Evolutionary conservation across 768 basidiomycete species (phyloP), one percentile per base, ranked within the genome.

Genomic region (Flagelloscypha sp.): DNA sequence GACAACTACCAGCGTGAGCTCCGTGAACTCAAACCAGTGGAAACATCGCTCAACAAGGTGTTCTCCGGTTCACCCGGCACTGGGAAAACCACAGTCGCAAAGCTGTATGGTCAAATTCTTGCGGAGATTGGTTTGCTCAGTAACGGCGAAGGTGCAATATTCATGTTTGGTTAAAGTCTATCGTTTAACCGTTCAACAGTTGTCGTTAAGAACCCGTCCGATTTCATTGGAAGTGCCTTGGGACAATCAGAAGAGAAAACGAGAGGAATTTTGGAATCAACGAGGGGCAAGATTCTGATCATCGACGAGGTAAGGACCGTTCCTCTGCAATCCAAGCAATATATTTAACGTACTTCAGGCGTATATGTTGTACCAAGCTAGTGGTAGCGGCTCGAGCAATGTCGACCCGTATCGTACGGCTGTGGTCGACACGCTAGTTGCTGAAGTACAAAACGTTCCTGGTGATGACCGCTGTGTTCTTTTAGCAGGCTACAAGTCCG

Each of bases 341-440:
- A 0, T 16, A 3, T 34, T 8, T 38, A 31, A 30, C 20, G n/a
- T 13, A 9, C 11, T 20, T 11, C 40, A 82, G 80, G 80, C 80
- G 4, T 84, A 72, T 44, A 78, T 77, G 75, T 56, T 83, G 6
- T 76, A 80, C 41, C 61, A 64, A n/a, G 68, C 68, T 21, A 50
- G 54, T 7, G 54, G 54, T 4, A 17, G 35, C 23, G 58, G 57
- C 15, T 49, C 46, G 8, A 46, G 33, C n/a, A 25, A 49, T 7
- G 56, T 45, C 11, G 77, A 83, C 42, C 51, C 61, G 0, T 82
- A 57, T 54, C 81, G 80, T 43, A 77, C 74, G 1, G 66, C 78
- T 0, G 81, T 84, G 27, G 79, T 83, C 19, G 81, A 84, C 47
- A 81, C 80, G 0, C 70, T 84, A 19, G 80, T 84, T 0, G 81